phyloP scores from a whole-genome alignment of 352 stramenopile species.

The Pythium aquatile region DNA sequence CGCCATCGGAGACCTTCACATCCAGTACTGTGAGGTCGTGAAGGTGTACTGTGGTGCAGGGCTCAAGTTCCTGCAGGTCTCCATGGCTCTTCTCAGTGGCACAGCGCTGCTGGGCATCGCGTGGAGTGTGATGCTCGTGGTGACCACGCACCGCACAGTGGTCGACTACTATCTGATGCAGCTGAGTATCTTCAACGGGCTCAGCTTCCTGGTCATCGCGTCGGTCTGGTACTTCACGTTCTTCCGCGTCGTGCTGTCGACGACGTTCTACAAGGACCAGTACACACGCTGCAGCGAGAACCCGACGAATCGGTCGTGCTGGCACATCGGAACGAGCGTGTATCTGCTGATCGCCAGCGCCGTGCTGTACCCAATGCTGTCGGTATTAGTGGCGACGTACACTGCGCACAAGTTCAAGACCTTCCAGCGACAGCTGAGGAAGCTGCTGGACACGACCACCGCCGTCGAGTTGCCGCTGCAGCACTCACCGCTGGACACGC shows the following conservation, averaged over 20 bases:
- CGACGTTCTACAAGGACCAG: constrained; percentile 82
- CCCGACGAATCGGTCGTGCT: constrained; percentile 52
- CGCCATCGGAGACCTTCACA: constrained; percentile 61
- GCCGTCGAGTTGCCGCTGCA: constrained; percentile 43
- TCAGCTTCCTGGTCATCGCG: constrained; percentile 43
- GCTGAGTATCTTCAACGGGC: constrained; percentile 59
- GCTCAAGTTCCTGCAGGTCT: constrained; percentile 53
- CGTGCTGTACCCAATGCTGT: constrained; percentile 58
- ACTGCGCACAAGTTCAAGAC: constrained; percentile 60
- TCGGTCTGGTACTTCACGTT: constrained; percentile 72
- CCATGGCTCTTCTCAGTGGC: constrained; percentile 53
- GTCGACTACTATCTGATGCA: constrained; percentile 73
- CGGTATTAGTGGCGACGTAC: constrained; percentile 58
- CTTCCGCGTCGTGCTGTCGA: constrained; percentile 56
- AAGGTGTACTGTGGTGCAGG: constrained; percentile 65
- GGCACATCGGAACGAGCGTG: constrained; percentile 60
- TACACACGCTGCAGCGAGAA: constrained; percentile 72
- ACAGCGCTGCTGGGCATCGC: constrained; percentile 42
- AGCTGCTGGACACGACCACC: constrained; percentile 51
- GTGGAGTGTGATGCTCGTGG: constrained; percentile 53
- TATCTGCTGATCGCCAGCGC: constrained; percentile 55
- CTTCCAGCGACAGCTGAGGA: constrained; percentile 42
- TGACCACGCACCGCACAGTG: constrained; percentile 52
- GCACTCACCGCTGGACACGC: constrained; percentile 41
- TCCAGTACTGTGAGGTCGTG: constrained; percentile 76